Evolutionary conservation across 2,329 filamentous ascomycete species (phyloP).

Genomic region (Fusarium veterinarium): DNA sequence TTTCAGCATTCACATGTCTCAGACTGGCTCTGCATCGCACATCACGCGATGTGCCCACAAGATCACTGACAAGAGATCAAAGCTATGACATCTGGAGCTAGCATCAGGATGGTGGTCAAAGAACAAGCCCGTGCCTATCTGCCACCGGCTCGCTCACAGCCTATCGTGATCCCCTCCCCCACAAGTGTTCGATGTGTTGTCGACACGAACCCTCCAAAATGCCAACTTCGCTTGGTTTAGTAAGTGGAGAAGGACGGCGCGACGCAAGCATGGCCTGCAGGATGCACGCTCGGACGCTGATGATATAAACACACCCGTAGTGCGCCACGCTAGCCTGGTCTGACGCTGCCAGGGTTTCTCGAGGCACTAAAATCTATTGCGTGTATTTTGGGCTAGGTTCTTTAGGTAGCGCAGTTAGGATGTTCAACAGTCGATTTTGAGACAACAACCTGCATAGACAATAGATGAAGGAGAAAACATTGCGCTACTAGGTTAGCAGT

Average conservation of each 20-base stretch:
- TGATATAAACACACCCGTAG: conserved; percentile 29
- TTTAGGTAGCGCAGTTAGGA: conserved; percentile 28
- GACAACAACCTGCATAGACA: conserved; percentile 19
- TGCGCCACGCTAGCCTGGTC: not conserved
- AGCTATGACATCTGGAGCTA: conserved; percentile 12
- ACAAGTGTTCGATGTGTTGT: conserved; percentile 31
- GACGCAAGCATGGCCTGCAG: conserved; percentile 44
- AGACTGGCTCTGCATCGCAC: not conserved
- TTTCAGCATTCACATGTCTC: conserved; percentile 28
- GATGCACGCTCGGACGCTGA: conserved; percentile 40
- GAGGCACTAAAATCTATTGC: conserved; percentile 26
- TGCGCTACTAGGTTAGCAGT: conserved; percentile 1
- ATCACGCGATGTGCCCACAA: conserved; percentile 33
- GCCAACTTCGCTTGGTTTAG: conserved; percentile 27
- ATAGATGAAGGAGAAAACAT: conserved; percentile 13
- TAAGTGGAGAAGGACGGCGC: conserved; percentile 33
- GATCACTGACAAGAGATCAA: conserved; percentile 21
- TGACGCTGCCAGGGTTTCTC: conserved; percentile 12
- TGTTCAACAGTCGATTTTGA: conserved; percentile 29
- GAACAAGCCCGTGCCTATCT: conserved; percentile 15
- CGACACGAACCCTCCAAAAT: conserved; percentile 38
- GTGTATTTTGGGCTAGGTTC: conserved; percentile 31
- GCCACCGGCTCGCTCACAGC: not conserved
- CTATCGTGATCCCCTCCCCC: conserved; percentile 34
- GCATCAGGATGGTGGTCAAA: conserved; percentile 10